Conservation (phyloP, 2,329 filamentous ascomycete species). For the Cytospora piceicola region DNA sequence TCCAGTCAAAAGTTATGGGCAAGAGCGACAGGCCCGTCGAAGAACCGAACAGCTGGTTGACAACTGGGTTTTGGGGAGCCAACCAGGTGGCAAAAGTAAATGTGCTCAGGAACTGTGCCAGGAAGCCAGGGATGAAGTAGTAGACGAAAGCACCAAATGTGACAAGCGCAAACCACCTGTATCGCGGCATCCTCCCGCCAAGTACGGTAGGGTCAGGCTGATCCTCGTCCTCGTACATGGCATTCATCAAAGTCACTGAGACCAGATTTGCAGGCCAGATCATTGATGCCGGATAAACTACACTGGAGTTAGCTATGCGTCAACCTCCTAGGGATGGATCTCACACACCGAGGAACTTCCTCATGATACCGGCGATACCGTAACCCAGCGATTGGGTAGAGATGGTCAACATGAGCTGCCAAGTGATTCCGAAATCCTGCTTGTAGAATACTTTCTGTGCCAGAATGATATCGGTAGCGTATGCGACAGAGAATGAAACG, state of each 20-base stretch:
- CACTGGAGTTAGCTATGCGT: neutral
- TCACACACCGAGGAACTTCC: constrained; percentile 61
- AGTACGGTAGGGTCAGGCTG: constrained; percentile 54
- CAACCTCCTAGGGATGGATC: neutral
- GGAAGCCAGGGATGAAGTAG: constrained; percentile 71
- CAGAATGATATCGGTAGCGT: constrained; percentile 74
- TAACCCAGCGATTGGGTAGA: constrained; percentile 73
- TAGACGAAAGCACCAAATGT: constrained; percentile 63
- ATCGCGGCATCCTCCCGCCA: constrained; percentile 69
- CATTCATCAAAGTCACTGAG: constrained; percentile 69
- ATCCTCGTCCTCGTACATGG: constrained; percentile 68
- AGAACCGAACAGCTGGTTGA: constrained; percentile 77
- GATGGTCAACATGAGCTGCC: constrained; percentile 68
- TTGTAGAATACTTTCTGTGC: constrained; percentile 75
- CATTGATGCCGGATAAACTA: constrained; percentile 70
- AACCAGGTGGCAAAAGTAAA: constrained; percentile 77
- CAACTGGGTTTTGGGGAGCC: constrained; percentile 65
- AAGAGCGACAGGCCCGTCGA: constrained; percentile 68
- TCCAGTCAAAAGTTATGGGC: constrained; percentile 79
- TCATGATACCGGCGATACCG: constrained; percentile 69
- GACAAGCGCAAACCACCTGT: constrained; percentile 65
- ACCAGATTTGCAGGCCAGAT: constrained; percentile 74
- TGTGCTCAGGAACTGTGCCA: constrained; percentile 70
- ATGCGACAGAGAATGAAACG: constrained; percentile 70
- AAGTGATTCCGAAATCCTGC: constrained; percentile 67